phyloP scores from a whole-genome alignment of 805 yeast species.

The Ogataea ganodermae region DNA sequence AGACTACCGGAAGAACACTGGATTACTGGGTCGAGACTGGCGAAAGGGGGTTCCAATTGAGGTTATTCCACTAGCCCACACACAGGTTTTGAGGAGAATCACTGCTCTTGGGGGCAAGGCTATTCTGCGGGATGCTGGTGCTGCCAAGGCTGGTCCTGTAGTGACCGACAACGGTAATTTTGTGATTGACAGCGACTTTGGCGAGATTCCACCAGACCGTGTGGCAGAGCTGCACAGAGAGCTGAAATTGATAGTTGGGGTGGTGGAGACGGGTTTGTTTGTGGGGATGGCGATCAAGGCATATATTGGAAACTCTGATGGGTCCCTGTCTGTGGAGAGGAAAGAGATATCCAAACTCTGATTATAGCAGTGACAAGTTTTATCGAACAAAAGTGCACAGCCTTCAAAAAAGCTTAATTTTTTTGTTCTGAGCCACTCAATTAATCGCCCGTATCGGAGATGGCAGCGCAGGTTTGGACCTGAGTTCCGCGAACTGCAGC shows the following conservation, averaged over 20 bases:
- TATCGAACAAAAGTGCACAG: not conserved
- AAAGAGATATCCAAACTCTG: slow-evolving; percentile 8
- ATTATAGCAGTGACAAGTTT: not conserved
- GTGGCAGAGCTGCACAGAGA: slow-evolving; percentile 54
- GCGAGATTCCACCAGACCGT: slow-evolving; percentile 55
- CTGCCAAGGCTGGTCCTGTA: slow-evolving; percentile 95
- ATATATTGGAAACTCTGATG: slow-evolving; percentile 86
- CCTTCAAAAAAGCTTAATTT: not conserved
- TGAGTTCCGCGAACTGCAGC: not conserved
- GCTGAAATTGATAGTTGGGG: slow-evolving; percentile 81
- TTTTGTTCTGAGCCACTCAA: not conserved
- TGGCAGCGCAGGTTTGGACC: slow-evolving; percentile 13
- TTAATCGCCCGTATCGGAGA: slow-evolving; percentile 13
- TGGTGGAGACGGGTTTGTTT: slow-evolving; percentile 94
- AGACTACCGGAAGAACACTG: slow-evolving; percentile 81
- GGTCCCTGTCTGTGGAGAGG: slow-evolving; percentile 37
- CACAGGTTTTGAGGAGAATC: slow-evolving; percentile 68
- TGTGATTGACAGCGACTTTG: slow-evolving; percentile 90
- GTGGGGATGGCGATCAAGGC: slow-evolving; percentile 72
- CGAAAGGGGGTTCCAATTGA: slow-evolving; percentile 91
- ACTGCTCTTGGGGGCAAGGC: slow-evolving; percentile 63
- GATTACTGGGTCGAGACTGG: slow-evolving; percentile 77
- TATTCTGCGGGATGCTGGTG: slow-evolving; percentile 76
- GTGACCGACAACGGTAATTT: slow-evolving; percentile 95
- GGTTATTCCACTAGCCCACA: slow-evolving; percentile 84